phyloP scores from a whole-genome alignment of 176 grass and related monocot genomes.

The Ensete ventricosum region DNA sequence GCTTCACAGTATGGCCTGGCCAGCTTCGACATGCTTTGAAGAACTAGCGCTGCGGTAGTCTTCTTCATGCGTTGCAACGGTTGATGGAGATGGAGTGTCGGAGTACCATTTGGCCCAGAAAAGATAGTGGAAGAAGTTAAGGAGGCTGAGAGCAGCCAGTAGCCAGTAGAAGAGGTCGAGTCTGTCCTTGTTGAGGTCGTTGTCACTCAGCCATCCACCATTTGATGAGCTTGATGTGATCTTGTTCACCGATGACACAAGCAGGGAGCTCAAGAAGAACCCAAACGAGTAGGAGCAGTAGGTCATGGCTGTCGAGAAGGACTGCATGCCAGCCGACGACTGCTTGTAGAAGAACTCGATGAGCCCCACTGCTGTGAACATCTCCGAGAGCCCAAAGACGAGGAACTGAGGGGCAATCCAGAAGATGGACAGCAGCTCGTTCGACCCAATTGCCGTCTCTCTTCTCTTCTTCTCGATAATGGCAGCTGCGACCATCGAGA shows the following conservation, averaged over 20 bases:
- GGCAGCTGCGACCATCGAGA: constrained; percentile 84
- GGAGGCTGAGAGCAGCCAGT: constrained; percentile 48
- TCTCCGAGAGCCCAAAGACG: constrained; percentile 84
- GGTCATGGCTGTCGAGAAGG: constrained; percentile 88
- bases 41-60: too few species aligned
- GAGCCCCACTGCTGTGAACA: constrained; percentile 96
- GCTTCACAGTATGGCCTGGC: not conserved
- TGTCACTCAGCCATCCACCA: constrained; percentile 68
- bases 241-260: constrained; percentile 79
- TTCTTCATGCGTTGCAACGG: not conserved
- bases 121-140: constrained; percentile 83
- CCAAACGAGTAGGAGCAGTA: constrained; percentile 98
- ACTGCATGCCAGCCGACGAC: constrained; percentile 52
- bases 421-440: constrained; percentile 38
- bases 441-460: constrained; percentile 10
- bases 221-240: constrained; percentile 39
- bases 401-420: constrained; percentile 96
- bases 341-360: constrained; percentile 99
- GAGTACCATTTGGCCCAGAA: constrained; percentile 84
- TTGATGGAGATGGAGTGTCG: not conserved
- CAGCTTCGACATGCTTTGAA: not conserved
- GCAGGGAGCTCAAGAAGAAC: constrained; percentile 86
- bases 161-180: constrained; percentile 89
- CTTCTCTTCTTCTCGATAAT: constrained; percentile 56
- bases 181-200: constrained; percentile 84